These are phyloP conservation scores for Niebla homalea DNA, from an alignment of 495 filamentous ascomycete genomes.

Conservation along the genomic window DNA sequence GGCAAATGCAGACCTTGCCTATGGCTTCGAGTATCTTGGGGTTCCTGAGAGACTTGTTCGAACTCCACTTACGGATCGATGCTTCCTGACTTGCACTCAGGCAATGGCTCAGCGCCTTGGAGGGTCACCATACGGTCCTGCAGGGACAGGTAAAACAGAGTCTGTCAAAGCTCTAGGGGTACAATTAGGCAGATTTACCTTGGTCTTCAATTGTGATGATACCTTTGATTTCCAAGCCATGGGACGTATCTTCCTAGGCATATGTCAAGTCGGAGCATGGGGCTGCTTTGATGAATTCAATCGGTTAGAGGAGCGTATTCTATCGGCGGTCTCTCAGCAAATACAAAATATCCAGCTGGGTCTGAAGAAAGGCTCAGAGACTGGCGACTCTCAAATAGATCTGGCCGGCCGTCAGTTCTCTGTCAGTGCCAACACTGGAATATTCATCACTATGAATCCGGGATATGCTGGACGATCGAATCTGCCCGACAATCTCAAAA, in stretches of 20 bases:
- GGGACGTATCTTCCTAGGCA: slow-evolving; percentile 97
- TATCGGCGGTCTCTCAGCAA: slow-evolving; percentile 96
- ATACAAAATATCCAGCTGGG: slow-evolving; percentile 98
- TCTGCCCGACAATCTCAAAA: slow-evolving; percentile 96
- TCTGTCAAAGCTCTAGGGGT: slow-evolving; percentile 96
- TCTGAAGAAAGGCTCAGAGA: slow-evolving; percentile 63
- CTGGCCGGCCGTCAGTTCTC: slow-evolving; percentile 75
- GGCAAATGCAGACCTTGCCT: slow-evolving; percentile 90
- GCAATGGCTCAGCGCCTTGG: slow-evolving; percentile 88
- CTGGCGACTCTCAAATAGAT: slow-evolving; percentile 78
- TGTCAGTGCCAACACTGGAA: slow-evolving; percentile 85
- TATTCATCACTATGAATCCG: slow-evolving; percentile 99
- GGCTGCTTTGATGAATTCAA: slow-evolving; percentile 99
- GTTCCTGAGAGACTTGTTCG: slow-evolving; percentile 90
- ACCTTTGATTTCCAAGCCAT: slow-evolving; percentile 99
- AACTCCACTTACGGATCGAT: slow-evolving; percentile 91
- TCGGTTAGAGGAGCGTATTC: slow-evolving; percentile 87
- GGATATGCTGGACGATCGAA: slow-evolving; percentile 97
- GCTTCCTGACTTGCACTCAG: slow-evolving; percentile 94
- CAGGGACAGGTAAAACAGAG: slow-evolving; percentile 98
- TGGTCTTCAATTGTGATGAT: slow-evolving; percentile 98
- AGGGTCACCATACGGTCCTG: slow-evolving; percentile 93
- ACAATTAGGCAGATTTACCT: slow-evolving; percentile 90
- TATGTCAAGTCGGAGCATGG: slow-evolving; percentile 98
- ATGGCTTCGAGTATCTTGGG: slow-evolving; percentile 96